Percentiles rank a stretch among this genome's conserved stretches.
Evolutionary conservation across 2,329 filamentous ascomycete genomes (phyloP).

Genomic region (Pseudogymnoascus sp.): DNA sequence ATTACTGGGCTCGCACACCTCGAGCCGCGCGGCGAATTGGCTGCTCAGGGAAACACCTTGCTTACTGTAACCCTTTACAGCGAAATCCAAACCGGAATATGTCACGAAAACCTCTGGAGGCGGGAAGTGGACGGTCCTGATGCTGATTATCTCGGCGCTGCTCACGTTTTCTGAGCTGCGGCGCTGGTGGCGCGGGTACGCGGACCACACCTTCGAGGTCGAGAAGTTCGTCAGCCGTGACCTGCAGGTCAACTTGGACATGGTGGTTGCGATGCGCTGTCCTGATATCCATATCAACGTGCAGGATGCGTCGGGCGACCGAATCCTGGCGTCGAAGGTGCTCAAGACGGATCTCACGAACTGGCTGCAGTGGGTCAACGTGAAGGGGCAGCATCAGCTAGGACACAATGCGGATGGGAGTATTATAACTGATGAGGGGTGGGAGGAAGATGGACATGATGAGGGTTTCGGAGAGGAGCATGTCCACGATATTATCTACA

Average conservation of each 20-base stretch:
- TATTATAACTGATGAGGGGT: conserved; percentile 51
- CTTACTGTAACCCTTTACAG: conserved; percentile 38
- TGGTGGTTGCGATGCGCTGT: conserved; percentile 88
- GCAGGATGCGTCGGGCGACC: conserved; percentile 88
- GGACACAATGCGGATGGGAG: conserved; percentile 50
- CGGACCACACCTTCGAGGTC: conserved; percentile 85
- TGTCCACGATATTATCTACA: conserved; percentile 81
- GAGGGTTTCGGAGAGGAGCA: conserved; percentile 74
- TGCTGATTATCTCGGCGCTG: conserved; percentile 66
- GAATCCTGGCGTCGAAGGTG: conserved; percentile 72
- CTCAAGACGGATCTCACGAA: conserved; percentile 70
- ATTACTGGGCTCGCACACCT: not conserved
- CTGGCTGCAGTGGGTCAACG: conserved; percentile 76
- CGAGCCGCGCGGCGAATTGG: not conserved
- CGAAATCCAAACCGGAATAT: conserved; percentile 94
- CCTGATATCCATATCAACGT: conserved; percentile 89
- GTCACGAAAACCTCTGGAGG: conserved; percentile 76
- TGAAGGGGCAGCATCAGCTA: conserved; percentile 57
- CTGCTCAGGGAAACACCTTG: not conserved
- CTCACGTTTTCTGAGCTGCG: conserved; percentile 72
- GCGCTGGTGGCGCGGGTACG: conserved; percentile 78
- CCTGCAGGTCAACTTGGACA: conserved; percentile 90
- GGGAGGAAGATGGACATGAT: conserved; percentile 50
- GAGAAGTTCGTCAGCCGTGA: conserved; percentile 84
- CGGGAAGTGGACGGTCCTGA: conserved; percentile 86